Conservation (phyloP, 2,329 filamentous ascomycete species). For the Tolypocladium paradoxum region DNA sequence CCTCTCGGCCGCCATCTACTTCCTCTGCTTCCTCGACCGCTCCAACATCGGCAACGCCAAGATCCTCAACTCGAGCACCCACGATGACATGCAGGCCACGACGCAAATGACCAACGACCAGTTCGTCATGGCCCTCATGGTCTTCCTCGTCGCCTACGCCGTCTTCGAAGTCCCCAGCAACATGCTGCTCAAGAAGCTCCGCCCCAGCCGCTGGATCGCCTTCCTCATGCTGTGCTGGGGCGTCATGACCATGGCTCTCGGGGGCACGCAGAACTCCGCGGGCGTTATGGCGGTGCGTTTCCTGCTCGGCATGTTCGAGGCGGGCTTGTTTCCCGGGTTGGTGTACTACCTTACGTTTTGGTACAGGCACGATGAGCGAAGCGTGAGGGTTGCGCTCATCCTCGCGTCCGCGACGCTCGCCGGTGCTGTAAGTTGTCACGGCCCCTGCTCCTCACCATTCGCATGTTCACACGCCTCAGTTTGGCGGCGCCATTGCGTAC, state of each 20-base stretch:
- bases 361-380: slow-evolving; percentile 61
- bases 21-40: slow-evolving; percentile 57
- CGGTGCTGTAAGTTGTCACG: slow-evolving; percentile 36
- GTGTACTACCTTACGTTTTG: slow-evolving; percentile 63
- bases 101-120: slow-evolving; percentile 51
- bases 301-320: slow-evolving; percentile 58
- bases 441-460: background rate
- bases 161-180: slow-evolving; percentile 57
- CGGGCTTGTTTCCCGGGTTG: slow-evolving; percentile 51
- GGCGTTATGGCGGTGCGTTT: slow-evolving; percentile 58
- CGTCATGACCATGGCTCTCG: slow-evolving; percentile 55
- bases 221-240: slow-evolving; percentile 60
- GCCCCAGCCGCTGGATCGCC: slow-evolving; percentile 52
- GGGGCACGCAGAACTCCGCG: slow-evolving; percentile 49
- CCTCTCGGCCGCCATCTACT: slow-evolving; percentile 51
- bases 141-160: slow-evolving; percentile 50
- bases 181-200: slow-evolving; percentile 52
- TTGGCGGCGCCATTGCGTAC: slow-evolving; percentile 62
- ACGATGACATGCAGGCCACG: slow-evolving; percentile 51
- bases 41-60: slow-evolving; percentile 61
- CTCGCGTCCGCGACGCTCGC: slow-evolving; percentile 59
- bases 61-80: slow-evolving; percentile 49
- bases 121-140: slow-evolving; percentile 47
- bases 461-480: slow-evolving; percentile 18
- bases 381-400: slow-evolving; percentile 58